Conservation (phyloP, 108 stramenopile genomes). For the Cyclotella kingstonii region DNA sequence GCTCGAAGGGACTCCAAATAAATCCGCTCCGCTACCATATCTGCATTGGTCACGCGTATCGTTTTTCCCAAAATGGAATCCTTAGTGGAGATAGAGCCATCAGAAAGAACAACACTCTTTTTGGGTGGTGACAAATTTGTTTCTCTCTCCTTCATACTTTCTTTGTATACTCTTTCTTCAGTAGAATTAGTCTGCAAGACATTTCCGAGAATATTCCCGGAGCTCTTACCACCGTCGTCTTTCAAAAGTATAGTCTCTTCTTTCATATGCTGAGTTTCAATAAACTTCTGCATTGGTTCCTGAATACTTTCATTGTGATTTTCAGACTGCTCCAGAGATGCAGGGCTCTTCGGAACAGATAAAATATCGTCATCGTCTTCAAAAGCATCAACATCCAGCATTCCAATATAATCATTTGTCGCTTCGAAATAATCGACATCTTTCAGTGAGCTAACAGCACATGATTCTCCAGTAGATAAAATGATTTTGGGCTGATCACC, state of each 20-base stretch:
- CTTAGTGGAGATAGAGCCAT: slow-evolving; percentile 41
- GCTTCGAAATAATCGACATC: background rate
- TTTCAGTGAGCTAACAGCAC: slow-evolving; percentile 24
- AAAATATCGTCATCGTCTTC: slow-evolving; percentile 9
- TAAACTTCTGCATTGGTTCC: no score
- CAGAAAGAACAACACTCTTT: slow-evolving; percentile 17
- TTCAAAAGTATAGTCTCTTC: no score
- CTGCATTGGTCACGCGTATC: slow-evolving; percentile 23
- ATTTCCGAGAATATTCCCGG: background rate
- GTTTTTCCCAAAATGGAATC: slow-evolving; percentile 33
- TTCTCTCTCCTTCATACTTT: background rate
- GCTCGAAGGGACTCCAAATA: slow-evolving; percentile 38
- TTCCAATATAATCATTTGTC: no score
- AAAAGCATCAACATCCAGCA: slow-evolving; percentile 6
- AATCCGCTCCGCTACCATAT: slow-evolving; percentile 32
- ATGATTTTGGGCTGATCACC: slow-evolving; percentile 1
- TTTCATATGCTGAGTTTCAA: no score
- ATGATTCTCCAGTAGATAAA: slow-evolving; percentile 8
- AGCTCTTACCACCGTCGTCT: no score
- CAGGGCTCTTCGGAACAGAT: slow-evolving; percentile 24
- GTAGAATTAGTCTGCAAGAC: background rate
- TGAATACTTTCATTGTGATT: background rate
- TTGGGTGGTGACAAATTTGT: slow-evolving; percentile 13
- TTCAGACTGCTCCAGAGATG: slow-evolving; percentile 3
- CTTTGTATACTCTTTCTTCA: background rate